A percentile compares a stretch with the other conserved stretches of the same genome.
phyloP scores from a whole-genome alignment of 2,329 filamentous ascomycete species.

The Fusarium piperis region DNA sequence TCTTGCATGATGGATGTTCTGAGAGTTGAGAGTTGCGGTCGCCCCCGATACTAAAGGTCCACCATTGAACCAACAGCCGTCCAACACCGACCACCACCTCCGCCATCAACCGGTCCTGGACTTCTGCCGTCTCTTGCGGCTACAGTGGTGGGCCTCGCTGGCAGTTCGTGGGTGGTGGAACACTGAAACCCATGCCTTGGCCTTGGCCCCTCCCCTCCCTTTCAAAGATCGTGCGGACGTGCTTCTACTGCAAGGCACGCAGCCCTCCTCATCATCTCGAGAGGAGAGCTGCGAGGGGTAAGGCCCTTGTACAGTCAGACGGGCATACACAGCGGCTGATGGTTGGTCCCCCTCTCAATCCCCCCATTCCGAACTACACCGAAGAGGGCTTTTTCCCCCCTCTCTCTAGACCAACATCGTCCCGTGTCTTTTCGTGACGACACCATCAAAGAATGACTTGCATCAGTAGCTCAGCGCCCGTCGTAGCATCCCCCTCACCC shows the following conservation, averaged over 20 bases:
- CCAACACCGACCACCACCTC: background rate
- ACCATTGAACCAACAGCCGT: background rate
- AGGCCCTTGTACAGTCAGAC: background rate
- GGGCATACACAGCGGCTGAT: slow-evolving; percentile 16
- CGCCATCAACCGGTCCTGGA: background rate
- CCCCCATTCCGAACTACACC: slow-evolving; percentile 11
- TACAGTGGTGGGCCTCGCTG: background rate
- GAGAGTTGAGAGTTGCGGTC: background rate
- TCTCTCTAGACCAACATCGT: slow-evolving; percentile 13
- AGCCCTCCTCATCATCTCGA: slow-evolving; percentile 9
- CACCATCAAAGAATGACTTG: slow-evolving; percentile 36
- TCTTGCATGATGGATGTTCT: background rate
- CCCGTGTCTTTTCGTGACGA: slow-evolving; percentile 13
- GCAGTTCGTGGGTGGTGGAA: slow-evolving; percentile 15
- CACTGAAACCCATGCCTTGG: slow-evolving; percentile 16
- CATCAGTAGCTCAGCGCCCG: slow-evolving; percentile 25
- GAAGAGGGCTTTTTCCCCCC: background rate
- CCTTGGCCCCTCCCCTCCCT: background rate
- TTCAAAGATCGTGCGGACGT: background rate
- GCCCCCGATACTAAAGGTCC: slow-evolving; percentile 6
- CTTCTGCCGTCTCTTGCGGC: background rate
- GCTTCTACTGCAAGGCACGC: slow-evolving; percentile 37
- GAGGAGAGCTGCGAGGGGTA: slow-evolving; percentile 26
- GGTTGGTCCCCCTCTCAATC: slow-evolving; percentile 15
- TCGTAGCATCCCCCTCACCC: background rate